Base-by-base conservation (phyloP, 2,329 filamentous ascomycete species). In the Fusarium sp. region DNA sequence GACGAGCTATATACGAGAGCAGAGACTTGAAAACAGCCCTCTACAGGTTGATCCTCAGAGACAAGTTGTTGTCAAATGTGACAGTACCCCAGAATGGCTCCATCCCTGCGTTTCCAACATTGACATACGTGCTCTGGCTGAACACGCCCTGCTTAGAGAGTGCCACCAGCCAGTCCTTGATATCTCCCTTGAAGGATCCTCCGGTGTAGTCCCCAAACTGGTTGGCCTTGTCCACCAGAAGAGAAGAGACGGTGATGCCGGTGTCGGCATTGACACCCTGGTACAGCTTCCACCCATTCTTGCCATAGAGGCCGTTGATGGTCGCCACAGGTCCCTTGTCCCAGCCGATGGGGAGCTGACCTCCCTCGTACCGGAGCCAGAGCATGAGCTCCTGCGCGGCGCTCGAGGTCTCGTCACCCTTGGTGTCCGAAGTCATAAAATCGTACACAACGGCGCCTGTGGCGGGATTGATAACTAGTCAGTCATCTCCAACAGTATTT, bases 51-150 rank as follows among this genome's bases (percentile, higher is more conserved):
- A 65, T 65, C 19, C 59, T 50, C 9, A 65, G 25, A 19, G 51
- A 50, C 15, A 65, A n/a, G 2, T 44, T 46, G 39, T 61, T 63
- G 29, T 65, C 49, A 37, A 65, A 65, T 1, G 56, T 63, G 4
- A 60, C 55, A 6, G 56, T 63, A 2, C 62, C 62, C 47, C 57
- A 65, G 14, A 52, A 65, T 5, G 62, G 62, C 23, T 65, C 62
- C 62, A 65, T 65, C 1, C 62, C 62, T 6, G 62, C 62, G 6
- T 65, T 65, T 2, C 62, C 60, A 4, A 65, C 60, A 15, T 65
- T 65, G 14, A 65, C 60, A 19, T 48, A 65, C 0, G 62, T 65
- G 31, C 37, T 57, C 37, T 33, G 23, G 0, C 49, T 44, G 11
- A 61, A 65, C 14, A 64, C 38, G 1, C 60, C 53, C 15, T 65